Evolutionary conservation across 73 alveolate species (phyloP).

Genomic region (Tetrahymena thermophila): DNA sequence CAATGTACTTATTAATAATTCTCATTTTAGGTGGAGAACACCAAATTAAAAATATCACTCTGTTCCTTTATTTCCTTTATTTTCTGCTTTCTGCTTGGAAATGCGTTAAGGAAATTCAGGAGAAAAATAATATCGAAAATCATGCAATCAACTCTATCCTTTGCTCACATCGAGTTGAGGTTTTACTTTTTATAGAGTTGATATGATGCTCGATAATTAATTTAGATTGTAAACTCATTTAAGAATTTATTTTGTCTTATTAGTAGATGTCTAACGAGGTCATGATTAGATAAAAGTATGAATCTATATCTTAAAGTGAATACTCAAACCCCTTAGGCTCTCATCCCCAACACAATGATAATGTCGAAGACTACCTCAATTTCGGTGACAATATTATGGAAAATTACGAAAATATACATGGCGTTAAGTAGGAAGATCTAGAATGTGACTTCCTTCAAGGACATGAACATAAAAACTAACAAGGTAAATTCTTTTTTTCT

Average conservation of each 20-base stretch:
- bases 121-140: neutral
- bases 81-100: neutral
- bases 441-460: neutral
- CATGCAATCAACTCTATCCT: neutral
- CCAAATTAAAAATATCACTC: neutral
- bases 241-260: neutral
- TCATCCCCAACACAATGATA: neutral
- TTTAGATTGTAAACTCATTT: neutral
- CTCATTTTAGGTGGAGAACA: neutral
- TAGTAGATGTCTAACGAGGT: neutral
- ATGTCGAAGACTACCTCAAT: neutral
- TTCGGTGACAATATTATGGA: neutral
- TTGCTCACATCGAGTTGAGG: neutral
- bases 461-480: neutral
- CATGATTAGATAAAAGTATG: neutral
- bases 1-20: neutral
- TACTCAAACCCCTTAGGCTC: neutral
- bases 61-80: neutral
- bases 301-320: neutral
- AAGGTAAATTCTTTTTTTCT: neutral
- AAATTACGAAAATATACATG: neutral
- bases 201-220: neutral
- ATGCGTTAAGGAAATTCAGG: neutral
- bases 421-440: neutral
- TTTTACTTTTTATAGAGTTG: neutral